These are phyloP conservation scores for Sonneratia alba DNA, from an alignment of 345 rosid genomes.

Conservation along the genomic window DNA sequence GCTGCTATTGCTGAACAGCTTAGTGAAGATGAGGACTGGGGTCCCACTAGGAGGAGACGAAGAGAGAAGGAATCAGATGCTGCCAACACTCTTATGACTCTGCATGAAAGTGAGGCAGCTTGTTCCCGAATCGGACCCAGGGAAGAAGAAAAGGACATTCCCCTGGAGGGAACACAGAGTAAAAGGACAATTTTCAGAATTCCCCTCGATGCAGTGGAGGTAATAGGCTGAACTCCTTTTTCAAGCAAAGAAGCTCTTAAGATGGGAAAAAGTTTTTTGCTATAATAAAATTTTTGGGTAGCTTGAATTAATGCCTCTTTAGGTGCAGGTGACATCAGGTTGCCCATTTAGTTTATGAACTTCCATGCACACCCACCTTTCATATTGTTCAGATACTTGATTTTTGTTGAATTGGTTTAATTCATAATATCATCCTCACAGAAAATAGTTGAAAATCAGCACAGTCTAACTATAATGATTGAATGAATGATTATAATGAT, in stretches of 20 bases:
- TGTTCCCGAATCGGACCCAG: constrained; percentile 19
- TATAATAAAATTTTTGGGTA: background rate
- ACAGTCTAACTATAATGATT: background rate
- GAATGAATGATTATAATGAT: background rate
- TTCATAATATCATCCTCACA: background rate
- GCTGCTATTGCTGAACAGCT: constrained; percentile 53
- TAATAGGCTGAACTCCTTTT: constrained; percentile 11
- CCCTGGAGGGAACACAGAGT: constrained; percentile 32
- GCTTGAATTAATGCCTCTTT: background rate
- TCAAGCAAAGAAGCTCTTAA: background rate
- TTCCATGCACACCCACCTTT: too few relatives aligned
- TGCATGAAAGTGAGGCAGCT: constrained; percentile 46
- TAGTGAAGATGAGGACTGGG: constrained; percentile 99
- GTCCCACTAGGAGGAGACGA: constrained; percentile 69
- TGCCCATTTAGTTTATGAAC: too few relatives aligned
- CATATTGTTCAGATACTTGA: too few relatives aligned
- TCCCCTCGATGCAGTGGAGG: constrained; percentile 81
- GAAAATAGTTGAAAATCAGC: background rate
- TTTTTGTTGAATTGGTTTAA: background rate
- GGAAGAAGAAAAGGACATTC: constrained; percentile 24
- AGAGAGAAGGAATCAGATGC: constrained; percentile 79
- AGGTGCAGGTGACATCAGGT: background rate
- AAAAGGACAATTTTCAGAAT: constrained; percentile 55
- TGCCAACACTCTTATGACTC: constrained; percentile 53
- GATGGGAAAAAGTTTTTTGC: background rate